These are phyloP conservation scores for Thalassiosira livingstoniorum DNA, from an alignment of 352 stramenopile genomes.

Conservation along the genomic window DNA sequence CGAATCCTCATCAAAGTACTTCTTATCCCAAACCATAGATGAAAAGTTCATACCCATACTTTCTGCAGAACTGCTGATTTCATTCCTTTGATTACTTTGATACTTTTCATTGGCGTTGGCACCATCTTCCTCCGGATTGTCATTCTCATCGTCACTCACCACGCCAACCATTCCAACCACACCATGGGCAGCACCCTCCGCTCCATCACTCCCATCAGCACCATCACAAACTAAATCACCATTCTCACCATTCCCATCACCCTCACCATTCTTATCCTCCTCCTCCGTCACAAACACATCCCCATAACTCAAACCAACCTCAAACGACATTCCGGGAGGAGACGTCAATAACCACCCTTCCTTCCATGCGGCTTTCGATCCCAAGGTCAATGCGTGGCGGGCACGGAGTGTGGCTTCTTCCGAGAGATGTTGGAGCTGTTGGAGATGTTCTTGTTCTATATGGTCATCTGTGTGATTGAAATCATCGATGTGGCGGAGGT, in stretches of 20 bases:
- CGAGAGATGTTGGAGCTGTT: conserved; percentile 51
- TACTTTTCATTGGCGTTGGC: too few relatives aligned
- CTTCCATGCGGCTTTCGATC: conserved; percentile 67
- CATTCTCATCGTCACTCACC: too few relatives aligned
- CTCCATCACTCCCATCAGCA: conserved; percentile 12
- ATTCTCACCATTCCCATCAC: conserved; percentile 10
- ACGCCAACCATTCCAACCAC: too few relatives aligned
- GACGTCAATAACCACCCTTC: conserved; percentile 74
- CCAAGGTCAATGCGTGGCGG: conserved; percentile 59
- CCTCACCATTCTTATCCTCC: conserved; percentile 16
- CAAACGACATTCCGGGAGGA: conserved; percentile 71
- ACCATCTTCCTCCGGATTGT: too few relatives aligned
- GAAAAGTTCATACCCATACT: too few relatives aligned
- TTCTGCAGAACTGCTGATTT: too few relatives aligned
- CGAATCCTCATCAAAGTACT: conserved; percentile 83
- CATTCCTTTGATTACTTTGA: too few relatives aligned
- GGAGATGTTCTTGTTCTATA: too few relatives aligned
- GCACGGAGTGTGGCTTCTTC: conserved; percentile 62
- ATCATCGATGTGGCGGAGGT: too few relatives aligned
- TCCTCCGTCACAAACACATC: conserved; percentile 67
- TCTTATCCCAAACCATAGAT: conserved; percentile 64
- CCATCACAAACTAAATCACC: conserved; percentile 17
- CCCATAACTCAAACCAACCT: conserved; percentile 71
- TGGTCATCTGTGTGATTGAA: too few relatives aligned
- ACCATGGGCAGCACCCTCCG: too few relatives aligned